A percentile compares a stretch with the other conserved stretches of the same genome.
Evolutionary conservation across 768 basidiomycete species (phyloP).

Genomic region (Amanita muscaria): DNA sequence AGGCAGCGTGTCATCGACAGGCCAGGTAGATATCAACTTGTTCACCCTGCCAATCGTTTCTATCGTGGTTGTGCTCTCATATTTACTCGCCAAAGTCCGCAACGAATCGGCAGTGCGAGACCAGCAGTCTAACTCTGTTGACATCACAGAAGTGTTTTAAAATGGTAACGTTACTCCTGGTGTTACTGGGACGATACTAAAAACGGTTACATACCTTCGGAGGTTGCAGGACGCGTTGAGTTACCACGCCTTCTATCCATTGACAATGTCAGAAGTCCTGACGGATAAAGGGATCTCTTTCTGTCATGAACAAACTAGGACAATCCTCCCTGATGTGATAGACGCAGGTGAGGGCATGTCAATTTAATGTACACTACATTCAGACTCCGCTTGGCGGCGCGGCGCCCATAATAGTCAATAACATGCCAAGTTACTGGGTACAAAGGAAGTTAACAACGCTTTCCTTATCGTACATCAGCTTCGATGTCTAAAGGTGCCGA

Average conservation of each 20-base stretch:
- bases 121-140: conserved; percentile 73
- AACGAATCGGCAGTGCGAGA: conserved; percentile 56
- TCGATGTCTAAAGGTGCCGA: not conserved
- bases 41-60: conserved; percentile 70
- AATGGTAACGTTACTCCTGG: conserved; percentile 6
- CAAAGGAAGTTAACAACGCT: no score
- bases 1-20: conserved; percentile 57
- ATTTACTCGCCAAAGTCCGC: conserved; percentile 43
- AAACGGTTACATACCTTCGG: conserved; percentile 49
- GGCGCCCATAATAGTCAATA: conserved; percentile 2
- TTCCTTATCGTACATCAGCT: not conserved
- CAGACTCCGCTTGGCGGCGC: conserved; percentile 8
- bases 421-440: no score
- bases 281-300: conserved; percentile 1
- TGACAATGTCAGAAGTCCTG: conserved; percentile 7
- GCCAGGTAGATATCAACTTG: conserved; percentile 62
- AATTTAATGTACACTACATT: conserved; percentile 7
- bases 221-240: conserved; percentile 56
- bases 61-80: conserved; percentile 35
- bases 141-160: conserved; percentile 7
- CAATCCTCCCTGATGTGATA: conserved; percentile 11
- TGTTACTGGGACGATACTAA: not conserved
- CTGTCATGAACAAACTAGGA: conserved; percentile 9
- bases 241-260: conserved; percentile 66
- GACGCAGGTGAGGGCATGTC: conserved; percentile 7